phyloP scores from a whole-genome alignment of 1,284 basidiomycete genomes.

The Ceratobasidium sp. region DNA sequence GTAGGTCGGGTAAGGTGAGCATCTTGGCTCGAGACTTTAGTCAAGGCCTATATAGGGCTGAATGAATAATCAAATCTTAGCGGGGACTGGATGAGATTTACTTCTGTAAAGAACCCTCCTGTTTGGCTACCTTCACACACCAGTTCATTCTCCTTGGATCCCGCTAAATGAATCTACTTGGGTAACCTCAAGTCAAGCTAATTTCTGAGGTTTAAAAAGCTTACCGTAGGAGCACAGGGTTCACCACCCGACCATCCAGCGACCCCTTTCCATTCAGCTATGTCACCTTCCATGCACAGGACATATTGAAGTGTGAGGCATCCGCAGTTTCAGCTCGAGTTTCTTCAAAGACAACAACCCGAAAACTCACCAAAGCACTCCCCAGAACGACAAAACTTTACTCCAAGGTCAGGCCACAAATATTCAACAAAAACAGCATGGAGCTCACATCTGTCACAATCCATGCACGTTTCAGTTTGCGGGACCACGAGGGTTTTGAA shows the following conservation, averaged over 20 bases:
- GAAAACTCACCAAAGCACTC: background rate
- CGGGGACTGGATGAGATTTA: background rate
- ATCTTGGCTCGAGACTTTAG: background rate
- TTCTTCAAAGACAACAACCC: background rate
- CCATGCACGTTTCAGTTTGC: background rate
- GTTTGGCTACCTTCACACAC: background rate
- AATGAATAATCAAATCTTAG: background rate
- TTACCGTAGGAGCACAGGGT: background rate
- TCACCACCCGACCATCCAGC: background rate
- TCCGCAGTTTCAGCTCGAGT: background rate
- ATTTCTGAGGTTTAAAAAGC: background rate
- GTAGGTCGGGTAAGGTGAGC: background rate
- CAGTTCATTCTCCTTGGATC: background rate
- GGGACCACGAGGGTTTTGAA: background rate
- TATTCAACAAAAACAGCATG: background rate
- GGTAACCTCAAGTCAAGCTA: background rate
- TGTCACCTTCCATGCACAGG: background rate
- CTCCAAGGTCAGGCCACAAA: background rate
- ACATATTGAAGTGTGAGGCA: background rate
- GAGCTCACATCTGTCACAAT: constrained; percentile 2
- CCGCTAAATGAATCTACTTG: background rate
- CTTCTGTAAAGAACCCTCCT: background rate
- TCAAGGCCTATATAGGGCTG: background rate
- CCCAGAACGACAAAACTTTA: background rate
- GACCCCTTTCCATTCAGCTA: background rate